These are phyloP conservation scores for Phytophthora megakarya DNA, from an alignment of 352 stramenopile species.

Conservation along the genomic window DNA sequence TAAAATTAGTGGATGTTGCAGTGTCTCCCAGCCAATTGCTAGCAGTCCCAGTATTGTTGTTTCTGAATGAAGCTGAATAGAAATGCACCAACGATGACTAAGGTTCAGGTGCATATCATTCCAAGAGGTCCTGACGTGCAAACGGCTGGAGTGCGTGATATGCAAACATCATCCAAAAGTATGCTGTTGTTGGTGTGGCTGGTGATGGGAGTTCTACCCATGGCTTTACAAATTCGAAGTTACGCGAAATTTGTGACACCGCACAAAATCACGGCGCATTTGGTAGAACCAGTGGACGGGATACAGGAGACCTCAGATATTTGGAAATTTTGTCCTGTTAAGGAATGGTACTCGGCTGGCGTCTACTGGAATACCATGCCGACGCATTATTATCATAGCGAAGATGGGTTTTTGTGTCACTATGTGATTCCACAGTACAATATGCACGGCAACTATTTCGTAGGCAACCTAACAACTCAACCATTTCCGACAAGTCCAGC, in stretches of 20 bases:
- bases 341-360: conserved; percentile 17
- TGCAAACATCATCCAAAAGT: background rate
- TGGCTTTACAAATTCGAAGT: conserved; percentile 38
- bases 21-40: too few species aligned
- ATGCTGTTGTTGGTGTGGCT: conserved; percentile 21
- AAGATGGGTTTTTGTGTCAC: conserved; percentile 16
- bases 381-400: conserved; percentile 11
- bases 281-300: conserved; percentile 2
- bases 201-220: conserved; percentile 19
- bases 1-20: too few species aligned
- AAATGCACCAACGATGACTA: background rate
- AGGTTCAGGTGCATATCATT: background rate
- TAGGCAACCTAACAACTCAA: conserved; percentile 5
- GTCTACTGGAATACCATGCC: conserved; percentile 31
- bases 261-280: conserved; percentile 17
- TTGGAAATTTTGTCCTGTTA: conserved; percentile 10
- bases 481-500: conserved; percentile 6
- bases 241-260: conserved; percentile 24
- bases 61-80: background rate
- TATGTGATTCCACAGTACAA: conserved; percentile 33
- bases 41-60: too few species aligned
- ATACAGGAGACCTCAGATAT: conserved; percentile 7
- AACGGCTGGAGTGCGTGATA: background rate
- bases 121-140: background rate
- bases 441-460: conserved; percentile 19